A percentile compares a stretch with the other conserved stretches of the same genome.
Evolutionary conservation across 345 rosid species (phyloP).

Genomic region (Laguncularia racemosa): DNA sequence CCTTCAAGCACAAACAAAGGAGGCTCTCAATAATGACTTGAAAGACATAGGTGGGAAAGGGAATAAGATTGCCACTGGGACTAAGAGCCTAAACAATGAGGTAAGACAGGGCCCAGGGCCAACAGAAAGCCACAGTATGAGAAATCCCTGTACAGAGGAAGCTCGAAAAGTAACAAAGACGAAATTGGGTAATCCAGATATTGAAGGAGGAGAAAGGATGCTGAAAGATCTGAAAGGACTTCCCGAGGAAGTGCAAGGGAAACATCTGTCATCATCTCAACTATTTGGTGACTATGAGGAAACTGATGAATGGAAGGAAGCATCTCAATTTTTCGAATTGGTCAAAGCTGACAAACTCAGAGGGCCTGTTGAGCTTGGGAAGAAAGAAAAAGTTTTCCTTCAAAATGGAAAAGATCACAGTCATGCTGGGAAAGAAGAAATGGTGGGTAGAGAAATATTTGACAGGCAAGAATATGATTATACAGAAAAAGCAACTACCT

Average conservation of each 20-base stretch:
- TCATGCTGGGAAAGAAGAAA: slow-evolving; percentile 28
- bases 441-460: slow-evolving; percentile 19
- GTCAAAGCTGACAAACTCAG: slow-evolving; percentile 43
- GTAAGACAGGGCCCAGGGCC: slow-evolving; percentile 7
- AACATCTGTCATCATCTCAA: slow-evolving; percentile 34
- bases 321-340: slow-evolving; percentile 58
- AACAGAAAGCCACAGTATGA: slow-evolving; percentile 21
- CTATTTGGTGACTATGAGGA: slow-evolving; percentile 31
- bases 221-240: slow-evolving; percentile 6
- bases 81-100: slow-evolving; percentile 12
- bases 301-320: slow-evolving; percentile 73
- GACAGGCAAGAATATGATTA: slow-evolving; percentile 23
- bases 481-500: slow-evolving; percentile 27
- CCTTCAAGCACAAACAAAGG: slow-evolving; percentile 19
- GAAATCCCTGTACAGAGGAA: slow-evolving; percentile 20
- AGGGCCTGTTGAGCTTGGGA: slow-evolving; percentile 29
- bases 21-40: slow-evolving; percentile 24
- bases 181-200: slow-evolving; percentile 6
- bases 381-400: slow-evolving; percentile 21
- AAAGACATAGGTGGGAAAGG: slow-evolving; percentile 29
- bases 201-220: neutral
- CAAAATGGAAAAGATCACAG: slow-evolving; percentile 23
- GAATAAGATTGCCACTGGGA: slow-evolving; percentile 9
- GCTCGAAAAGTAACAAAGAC: slow-evolving; percentile 13
- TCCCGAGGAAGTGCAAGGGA: slow-evolving; percentile 23